Percentiles rank a stretch among this genome's conserved stretches.
Evolutionary conservation across 345 rosid genomes (phyloP).

Genomic region (Garcia nutans): DNA sequence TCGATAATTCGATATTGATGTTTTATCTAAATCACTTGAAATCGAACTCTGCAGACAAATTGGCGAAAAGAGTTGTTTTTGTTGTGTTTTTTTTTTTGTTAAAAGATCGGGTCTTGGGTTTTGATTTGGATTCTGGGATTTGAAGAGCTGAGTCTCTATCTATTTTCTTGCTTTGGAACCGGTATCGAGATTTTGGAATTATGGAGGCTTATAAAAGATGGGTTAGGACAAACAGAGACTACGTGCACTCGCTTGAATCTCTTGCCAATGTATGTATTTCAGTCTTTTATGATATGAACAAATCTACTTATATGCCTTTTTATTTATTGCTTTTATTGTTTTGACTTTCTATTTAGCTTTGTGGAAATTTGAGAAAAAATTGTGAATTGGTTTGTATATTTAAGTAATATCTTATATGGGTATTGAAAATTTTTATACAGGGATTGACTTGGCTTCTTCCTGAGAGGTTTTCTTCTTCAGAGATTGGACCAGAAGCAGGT

Average conservation of each 20-base stretch:
- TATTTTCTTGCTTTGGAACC: neutral
- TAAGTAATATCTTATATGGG: conserved; percentile 15
- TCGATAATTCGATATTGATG: neutral
- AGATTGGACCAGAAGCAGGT: conserved; percentile 99
- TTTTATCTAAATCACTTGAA: neutral
- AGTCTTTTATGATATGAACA: neutral
- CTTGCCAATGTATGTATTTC: conserved; percentile 73
- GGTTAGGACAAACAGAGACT: conserved; percentile 83
- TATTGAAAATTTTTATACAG: conserved; percentile 38
- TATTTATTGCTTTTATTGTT: neutral
- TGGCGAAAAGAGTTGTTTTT: neutral
- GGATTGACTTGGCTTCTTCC: conserved; percentile 97
- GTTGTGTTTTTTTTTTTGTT: conserved; percentile 4
- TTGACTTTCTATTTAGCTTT: neutral
- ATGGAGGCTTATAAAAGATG: conserved; percentile 93
- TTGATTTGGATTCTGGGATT: neutral
- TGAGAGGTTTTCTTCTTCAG: conserved; percentile 82
- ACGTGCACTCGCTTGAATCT: conserved; percentile 85
- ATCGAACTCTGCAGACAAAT: neutral
- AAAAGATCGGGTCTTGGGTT: conserved; percentile 1
- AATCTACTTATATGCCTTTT: too few species aligned
- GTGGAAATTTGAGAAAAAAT: neutral
- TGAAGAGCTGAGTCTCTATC: conserved; percentile 8
- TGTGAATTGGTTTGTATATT: neutral
- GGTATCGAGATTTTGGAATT: conserved; percentile 22